A percentile compares a stretch with the other conserved stretches of the same genome.
Evolutionary conservation across 75 land plant species (phyloP).

Genomic region (Isoetes taiwanensis): DNA sequence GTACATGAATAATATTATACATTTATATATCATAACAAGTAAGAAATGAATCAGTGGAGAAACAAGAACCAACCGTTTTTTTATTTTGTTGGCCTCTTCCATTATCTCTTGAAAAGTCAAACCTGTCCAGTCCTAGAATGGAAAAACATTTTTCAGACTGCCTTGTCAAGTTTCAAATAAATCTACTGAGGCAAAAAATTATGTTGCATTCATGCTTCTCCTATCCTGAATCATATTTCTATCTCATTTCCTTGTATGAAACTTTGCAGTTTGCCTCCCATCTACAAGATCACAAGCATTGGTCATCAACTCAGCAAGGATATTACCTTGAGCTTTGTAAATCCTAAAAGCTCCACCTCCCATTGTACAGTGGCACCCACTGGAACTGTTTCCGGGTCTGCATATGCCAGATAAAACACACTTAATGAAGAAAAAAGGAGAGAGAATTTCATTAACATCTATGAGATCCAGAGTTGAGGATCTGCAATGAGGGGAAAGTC

Average conservation of each 20-base stretch:
- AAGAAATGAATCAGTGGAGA: no score
- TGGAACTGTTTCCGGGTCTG: slow-evolving; percentile 73
- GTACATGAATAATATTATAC: no score
- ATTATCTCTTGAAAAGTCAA: slow-evolving; percentile 65
- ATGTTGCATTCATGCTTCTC: no score
- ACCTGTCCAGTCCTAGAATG: slow-evolving; percentile 87
- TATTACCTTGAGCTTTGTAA: slow-evolving; percentile 63
- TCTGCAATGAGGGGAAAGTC: no score
- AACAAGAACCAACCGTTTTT: slow-evolving; percentile 41
- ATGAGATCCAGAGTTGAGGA: no score
- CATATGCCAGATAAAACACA: neutral
- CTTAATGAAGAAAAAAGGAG: no score
- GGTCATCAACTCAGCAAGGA: neutral
- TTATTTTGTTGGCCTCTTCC: slow-evolving; percentile 84
- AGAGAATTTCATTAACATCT: no score
- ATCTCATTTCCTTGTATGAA: neutral
- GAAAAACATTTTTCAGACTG: neutral
- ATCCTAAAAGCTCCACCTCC: slow-evolving; percentile 86
- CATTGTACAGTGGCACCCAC: slow-evolving; percentile 83
- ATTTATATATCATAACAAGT: no score
- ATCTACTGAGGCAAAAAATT: no score
- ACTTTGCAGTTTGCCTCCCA: neutral
- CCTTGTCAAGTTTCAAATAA: neutral
- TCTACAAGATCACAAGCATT: neutral
- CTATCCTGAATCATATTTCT: neutral